These are phyloP conservation scores for Cordyceps fumosorosea DNA, from an alignment of 2,329 filamentous ascomycete genomes.

Conservation along the genomic window DNA sequence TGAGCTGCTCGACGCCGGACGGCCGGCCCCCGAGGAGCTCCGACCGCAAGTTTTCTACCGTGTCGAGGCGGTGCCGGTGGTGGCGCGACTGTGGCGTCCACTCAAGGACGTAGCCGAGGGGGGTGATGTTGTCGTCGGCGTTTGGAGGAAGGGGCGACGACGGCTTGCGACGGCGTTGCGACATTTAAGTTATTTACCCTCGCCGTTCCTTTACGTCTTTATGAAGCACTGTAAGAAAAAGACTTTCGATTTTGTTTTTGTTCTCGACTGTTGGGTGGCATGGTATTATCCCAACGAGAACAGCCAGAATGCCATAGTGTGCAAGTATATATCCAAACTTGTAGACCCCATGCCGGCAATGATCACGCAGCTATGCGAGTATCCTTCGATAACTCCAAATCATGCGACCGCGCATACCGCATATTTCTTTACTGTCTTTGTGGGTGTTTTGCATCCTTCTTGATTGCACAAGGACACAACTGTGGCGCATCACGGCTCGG, in stretches of 20 bases:
- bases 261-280: not conserved
- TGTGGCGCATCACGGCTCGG: not conserved
- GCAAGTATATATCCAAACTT: not conserved
- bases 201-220: not conserved
- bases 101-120: slow-evolving; percentile 16
- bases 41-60: slow-evolving; percentile 13
- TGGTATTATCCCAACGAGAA: not conserved
- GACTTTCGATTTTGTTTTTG: not conserved
- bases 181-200: not conserved
- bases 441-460: not conserved
- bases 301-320: not conserved
- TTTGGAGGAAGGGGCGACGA: not conserved
- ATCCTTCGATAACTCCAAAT: not conserved
- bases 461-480: not conserved
- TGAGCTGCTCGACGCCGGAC: slow-evolving; percentile 6
- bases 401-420: not conserved
- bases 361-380: not conserved
- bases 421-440: not conserved
- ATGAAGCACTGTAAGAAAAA: too few species aligned
- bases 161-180: slow-evolving; percentile 4
- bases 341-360: not conserved
- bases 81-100: slow-evolving; percentile 12
- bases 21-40: slow-evolving; percentile 11
- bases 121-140: slow-evolving; percentile 6
- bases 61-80: slow-evolving; percentile 13